Evolutionary conservation across 768 basidiomycete species (phyloP), one percentile per base, ranked within the genome.

Genomic region (Pleurotus ostreatus): DNA sequence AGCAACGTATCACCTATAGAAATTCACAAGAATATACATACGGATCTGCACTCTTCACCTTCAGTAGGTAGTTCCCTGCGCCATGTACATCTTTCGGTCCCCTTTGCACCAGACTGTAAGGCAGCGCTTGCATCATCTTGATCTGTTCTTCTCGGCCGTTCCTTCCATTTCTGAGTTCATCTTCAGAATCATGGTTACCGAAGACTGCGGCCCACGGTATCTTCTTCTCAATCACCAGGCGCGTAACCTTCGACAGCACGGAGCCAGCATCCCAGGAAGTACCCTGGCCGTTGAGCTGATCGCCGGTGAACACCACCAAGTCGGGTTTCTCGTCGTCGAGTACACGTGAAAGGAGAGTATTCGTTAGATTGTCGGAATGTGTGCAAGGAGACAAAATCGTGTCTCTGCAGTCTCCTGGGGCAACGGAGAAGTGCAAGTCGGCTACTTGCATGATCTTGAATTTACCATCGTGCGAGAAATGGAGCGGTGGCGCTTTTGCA

Each of bases 151-250:
- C 81, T 60, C 86, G 84, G 61, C 86, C 88, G 49, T 83, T 78
- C 16, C 51, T 40, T 13, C 51, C 51, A 41, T 53, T 38, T 23
- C 51, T 34, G 15, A 53, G 23, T 39, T 53, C 51, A n/a, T 53
- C 51, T 58, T 94, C 89, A 44, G 84, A 81, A 62, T 98, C 96
- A 68, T 99, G 96, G 65, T 99, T 98, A 1, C 96, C 96, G 68
- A 98, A 95, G 2, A 98, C 80, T 0, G 86, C 88, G 3, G 92
- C 84, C 95, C 95, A 99, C 0, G 95, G 90, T 38, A 96, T 88
- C 18, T 78, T 70, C 46, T 85, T 80, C 11, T 86, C 82, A 12
- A 87, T 88, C 4, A 90, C 91, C 0, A 85, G 83, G 26, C 75
- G 76, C 0, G 92, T 85, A 63, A 95, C 95, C 70, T 98, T 98